Evolutionary conservation across 2,329 filamentous ascomycete species (phyloP).

Genomic region (Aureobasidium vineae): DNA sequence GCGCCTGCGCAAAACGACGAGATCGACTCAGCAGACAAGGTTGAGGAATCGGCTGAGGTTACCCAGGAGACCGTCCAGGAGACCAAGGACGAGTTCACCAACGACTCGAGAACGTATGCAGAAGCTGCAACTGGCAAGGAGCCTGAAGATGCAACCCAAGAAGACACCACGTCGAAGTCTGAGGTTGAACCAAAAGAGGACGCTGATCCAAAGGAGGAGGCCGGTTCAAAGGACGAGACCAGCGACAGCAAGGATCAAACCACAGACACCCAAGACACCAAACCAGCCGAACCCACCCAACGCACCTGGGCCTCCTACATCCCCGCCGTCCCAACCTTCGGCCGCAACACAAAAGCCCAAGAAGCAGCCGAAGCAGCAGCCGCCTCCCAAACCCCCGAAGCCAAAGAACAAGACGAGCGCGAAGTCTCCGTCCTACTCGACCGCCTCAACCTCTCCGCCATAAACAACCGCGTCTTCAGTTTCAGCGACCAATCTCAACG

Average conservation of each 20-base stretch:
- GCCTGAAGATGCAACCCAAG: background rate
- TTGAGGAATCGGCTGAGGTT: slow-evolving; percentile 28
- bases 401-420: slow-evolving; percentile 57
- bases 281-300: background rate
- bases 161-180: slow-evolving; percentile 38
- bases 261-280: background rate
- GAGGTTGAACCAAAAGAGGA: slow-evolving; percentile 5
- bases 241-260: background rate
- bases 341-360: slow-evolving; percentile 6
- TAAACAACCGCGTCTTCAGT: slow-evolving; percentile 82
- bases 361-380: background rate
- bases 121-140: background rate
- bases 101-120: background rate
- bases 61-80: background rate
- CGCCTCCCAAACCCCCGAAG: slow-evolving; percentile 37
- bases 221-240: background rate
- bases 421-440: slow-evolving; percentile 80
- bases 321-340: slow-evolving; percentile 2
- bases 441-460: slow-evolving; percentile 75
- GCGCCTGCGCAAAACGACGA: background rate
- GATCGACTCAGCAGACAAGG: background rate
- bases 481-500: slow-evolving; percentile 81
- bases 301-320: slow-evolving; percentile 27
- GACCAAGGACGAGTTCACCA: background rate
- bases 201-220: no score